Base-by-base conservation (phyloP, 768 basidiomycete species). In the Phylloporus sp. region DNA sequence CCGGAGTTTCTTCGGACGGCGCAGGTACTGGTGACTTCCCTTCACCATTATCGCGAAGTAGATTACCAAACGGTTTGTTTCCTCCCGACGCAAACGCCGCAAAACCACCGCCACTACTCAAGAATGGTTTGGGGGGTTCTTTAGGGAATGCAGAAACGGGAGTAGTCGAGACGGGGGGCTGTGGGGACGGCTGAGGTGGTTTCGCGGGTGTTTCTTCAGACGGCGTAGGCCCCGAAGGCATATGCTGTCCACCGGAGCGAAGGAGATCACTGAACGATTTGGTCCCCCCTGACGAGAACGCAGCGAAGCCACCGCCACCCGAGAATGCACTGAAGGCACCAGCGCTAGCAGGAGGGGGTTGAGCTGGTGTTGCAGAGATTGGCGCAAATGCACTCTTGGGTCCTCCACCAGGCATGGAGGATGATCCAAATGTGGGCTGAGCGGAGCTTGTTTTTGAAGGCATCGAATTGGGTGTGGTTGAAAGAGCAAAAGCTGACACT, bases 241-340 rank as follows among this genome's bases (percentile, higher is more conserved):
- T 24, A 6, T 7, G 5, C 29, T 22, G 20, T 15, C 28, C 44
- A 28, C 31, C 29, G 15, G 56, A 64, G 61, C 81, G 78, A 51
- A 88, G 67, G 41, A 88, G 60, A 26, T 88, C 82, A n/a, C 72
- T 67, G 57, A 86, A 91, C 1, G 86, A 80, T 57, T 76, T 79
- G 31, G 72, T 69, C 2, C 70, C 53, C 4, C 76, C 76, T 13
- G 59, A 55, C 8, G 77, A 74, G 57, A 83, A 82, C 0, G 80
- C 76, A 29, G 74, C 59, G 57, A 86, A 86, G 3, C 74, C 71
- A 2, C 69, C 60, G 12, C 64, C 45, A 0, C 73, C 54, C 12
- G 65, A 52, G 50, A 66, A 72, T 9, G 64, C 56, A 29, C 52
- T 56, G 48, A 73, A 72, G 6, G 54, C 66, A 28, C 65, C 47